These are phyloP conservation scores for Aegilops tauschii DNA, from an alignment of 176 grass and related monocot species.

Conservation along the genomic window DNA sequence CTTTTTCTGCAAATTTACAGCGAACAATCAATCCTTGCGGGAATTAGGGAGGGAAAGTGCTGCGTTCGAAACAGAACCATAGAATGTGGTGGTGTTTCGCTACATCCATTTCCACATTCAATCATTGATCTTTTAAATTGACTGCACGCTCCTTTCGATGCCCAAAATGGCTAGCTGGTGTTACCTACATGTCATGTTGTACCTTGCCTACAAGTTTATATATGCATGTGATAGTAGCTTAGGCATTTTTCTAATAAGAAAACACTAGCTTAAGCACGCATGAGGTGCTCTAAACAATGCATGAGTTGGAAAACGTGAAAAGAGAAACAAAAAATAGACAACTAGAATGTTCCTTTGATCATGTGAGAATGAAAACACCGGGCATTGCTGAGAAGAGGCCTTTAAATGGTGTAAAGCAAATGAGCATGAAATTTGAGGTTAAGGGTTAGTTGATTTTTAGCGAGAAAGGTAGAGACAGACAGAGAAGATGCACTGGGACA, in stretches of 20 bases:
- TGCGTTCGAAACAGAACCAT: not conserved
- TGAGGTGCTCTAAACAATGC: not conserved
- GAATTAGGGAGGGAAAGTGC: not conserved
- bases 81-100: not conserved
- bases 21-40: not conserved
- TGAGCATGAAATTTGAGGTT: not conserved
- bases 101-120: constrained; percentile 4
- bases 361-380: not conserved
- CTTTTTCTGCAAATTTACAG: not conserved
- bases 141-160: constrained; percentile 1
- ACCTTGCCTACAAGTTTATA: not conserved
- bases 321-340: not conserved
- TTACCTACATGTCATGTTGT: constrained; percentile 3
- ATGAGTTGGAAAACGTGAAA: not conserved
- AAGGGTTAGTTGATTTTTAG: not conserved
- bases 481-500: not conserved
- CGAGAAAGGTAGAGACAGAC: not conserved
- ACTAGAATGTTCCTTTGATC: not conserved
- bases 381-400: not conserved
- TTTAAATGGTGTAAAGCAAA: not conserved
- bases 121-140: not conserved
- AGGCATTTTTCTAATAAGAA: not conserved
- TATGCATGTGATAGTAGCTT: not conserved
- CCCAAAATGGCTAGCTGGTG: not conserved
- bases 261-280: not conserved